Conservation (phyloP, 495 filamentous ascomycete genomes). For the Penicillium robsamsonii region DNA sequence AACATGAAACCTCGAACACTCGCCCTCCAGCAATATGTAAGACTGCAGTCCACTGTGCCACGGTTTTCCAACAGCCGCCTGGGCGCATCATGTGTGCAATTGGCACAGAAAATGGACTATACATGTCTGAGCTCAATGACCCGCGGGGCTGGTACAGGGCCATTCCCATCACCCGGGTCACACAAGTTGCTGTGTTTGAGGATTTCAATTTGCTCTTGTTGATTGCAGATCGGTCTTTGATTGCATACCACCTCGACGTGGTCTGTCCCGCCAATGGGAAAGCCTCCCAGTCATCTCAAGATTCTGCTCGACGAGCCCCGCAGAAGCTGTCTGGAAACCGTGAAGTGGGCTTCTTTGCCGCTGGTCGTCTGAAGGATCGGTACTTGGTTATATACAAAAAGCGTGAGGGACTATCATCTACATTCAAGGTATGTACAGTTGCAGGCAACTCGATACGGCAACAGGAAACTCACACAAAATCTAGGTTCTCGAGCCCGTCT, state of each 20-base stretch:
- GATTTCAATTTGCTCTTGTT: slow-evolving; percentile 91
- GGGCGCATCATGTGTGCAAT: slow-evolving; percentile 90
- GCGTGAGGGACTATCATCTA: slow-evolving; percentile 83
- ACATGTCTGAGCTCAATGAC: slow-evolving; percentile 77
- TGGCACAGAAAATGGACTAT: slow-evolving; percentile 93
- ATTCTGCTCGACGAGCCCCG: slow-evolving; percentile 70
- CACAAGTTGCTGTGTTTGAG: slow-evolving; percentile 91
- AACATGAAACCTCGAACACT: slow-evolving; percentile 59
- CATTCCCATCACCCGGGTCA: slow-evolving; percentile 71
- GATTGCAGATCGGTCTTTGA: slow-evolving; percentile 84
- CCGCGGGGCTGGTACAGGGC: slow-evolving; percentile 86
- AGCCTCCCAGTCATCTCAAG: slow-evolving; percentile 49
- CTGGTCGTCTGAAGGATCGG: slow-evolving; percentile 93
- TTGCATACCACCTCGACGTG: slow-evolving; percentile 91
- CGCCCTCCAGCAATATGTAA: slow-evolving; percentile 75
- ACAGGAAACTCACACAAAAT: slow-evolving; percentile 4
- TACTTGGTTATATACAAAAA: slow-evolving; percentile 96
- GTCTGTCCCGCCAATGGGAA: slow-evolving; percentile 72
- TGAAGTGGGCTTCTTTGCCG: slow-evolving; percentile 94
- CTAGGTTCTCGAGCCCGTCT: slow-evolving; percentile 84
- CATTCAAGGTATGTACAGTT: slow-evolving; percentile 65
- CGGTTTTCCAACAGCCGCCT: slow-evolving; percentile 70
- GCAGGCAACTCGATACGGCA: background rate
- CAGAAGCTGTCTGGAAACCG: slow-evolving; percentile 84
- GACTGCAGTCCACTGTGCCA: slow-evolving; percentile 87